These are phyloP conservation scores for Xylaria acuta DNA, from an alignment of 495 filamentous ascomycete genomes.

Conservation along the genomic window DNA sequence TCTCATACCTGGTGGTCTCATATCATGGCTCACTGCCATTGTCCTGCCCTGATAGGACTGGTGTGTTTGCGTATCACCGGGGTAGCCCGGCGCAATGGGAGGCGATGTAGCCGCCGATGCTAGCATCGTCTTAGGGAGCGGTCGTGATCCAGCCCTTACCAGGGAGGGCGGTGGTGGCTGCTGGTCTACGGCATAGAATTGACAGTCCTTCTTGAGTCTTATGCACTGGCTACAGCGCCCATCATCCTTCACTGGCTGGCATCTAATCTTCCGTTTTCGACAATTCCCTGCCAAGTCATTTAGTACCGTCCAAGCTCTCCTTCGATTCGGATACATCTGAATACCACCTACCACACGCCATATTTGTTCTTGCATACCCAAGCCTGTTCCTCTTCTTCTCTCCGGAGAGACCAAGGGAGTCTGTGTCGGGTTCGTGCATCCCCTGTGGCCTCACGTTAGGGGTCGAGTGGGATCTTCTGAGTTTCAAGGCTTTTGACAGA, in stretches of 20 bases:
- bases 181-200: conserved; percentile 92
- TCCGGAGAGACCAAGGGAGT: conserved; percentile 55
- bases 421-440: conserved; percentile 38
- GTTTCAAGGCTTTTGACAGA: conserved; percentile 48
- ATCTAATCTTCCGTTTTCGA: conserved; percentile 93
- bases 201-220: conserved; percentile 92
- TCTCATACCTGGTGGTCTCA: conserved; percentile 54
- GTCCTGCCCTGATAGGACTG: conserved; percentile 48
- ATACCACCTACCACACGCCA: conserved; percentile 87
- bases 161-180: conserved; percentile 61
- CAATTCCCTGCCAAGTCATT: conserved; percentile 73
- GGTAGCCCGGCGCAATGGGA: conserved; percentile 50
- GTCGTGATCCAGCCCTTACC: conserved; percentile 47
- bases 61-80: conserved; percentile 50
- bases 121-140: conserved; percentile 47
- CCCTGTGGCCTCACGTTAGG: conserved; percentile 66
- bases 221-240: conserved; percentile 96
- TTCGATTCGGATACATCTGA: conserved; percentile 19
- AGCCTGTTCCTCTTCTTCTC: conserved; percentile 97
- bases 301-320: conserved; percentile 22
- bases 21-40: conserved; percentile 56
- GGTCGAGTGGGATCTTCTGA: conserved; percentile 71
- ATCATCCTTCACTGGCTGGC: conserved; percentile 77
- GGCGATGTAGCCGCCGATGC: conserved; percentile 59
- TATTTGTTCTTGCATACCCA: conserved; percentile 95